Percentiles rank a stretch among this genome's conserved stretches.
Evolutionary conservation across 257 asterid species (phyloP).

Genomic region (Penstemon barbatus): DNA sequence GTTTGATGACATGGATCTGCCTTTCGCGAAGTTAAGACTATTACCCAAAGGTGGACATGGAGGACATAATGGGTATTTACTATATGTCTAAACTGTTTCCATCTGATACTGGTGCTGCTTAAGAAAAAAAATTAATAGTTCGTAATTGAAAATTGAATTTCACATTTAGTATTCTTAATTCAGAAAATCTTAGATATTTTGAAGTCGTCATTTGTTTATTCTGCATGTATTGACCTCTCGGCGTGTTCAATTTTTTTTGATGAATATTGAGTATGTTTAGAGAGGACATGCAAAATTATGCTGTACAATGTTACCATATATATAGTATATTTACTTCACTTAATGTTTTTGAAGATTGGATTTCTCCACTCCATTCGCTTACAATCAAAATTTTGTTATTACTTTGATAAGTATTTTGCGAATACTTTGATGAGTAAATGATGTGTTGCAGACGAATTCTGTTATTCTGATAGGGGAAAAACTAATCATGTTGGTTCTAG

Average conservation of each 20-base stretch:
- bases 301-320: background rate
- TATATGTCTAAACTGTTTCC: slow-evolving; percentile 22
- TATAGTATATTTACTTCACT: background rate
- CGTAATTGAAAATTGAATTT: too few species aligned
- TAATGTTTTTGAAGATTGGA: background rate
- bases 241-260: background rate
- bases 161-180: slow-evolving; percentile 2
- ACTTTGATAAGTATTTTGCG: too few species aligned
- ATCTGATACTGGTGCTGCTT: background rate
- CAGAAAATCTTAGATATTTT: background rate
- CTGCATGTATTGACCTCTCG: too few species aligned
- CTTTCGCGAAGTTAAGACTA: slow-evolving; percentile 79
- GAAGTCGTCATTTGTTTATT: too few species aligned
- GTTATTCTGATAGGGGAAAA: too few species aligned
- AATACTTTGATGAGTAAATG: too few species aligned
- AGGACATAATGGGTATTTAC: slow-evolving; percentile 87
- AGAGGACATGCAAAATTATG: background rate
- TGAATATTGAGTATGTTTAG: background rate
- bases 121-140: too few species aligned
- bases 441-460: background rate
- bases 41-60: slow-evolving; percentile 99
- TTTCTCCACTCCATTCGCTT: background rate
- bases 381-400: background rate
- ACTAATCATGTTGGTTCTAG: too few species aligned
- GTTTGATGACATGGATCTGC: slow-evolving; percentile 92